Evolutionary conservation across 306 rosid genomes (phyloP), one percentile per base, ranked within the genome.

Genomic region (Hylodesmum podocarpum): DNA sequence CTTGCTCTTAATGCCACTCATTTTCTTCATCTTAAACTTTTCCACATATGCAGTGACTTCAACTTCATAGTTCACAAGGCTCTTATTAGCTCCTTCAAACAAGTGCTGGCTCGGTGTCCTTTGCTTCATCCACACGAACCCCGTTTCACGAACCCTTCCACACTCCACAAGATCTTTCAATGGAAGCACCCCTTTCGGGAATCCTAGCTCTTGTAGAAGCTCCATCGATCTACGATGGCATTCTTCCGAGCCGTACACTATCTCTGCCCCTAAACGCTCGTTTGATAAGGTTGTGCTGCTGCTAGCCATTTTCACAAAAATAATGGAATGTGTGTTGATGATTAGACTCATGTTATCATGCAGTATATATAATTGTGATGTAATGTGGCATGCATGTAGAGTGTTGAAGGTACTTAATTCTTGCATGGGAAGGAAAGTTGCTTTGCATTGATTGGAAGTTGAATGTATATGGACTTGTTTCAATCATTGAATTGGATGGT

Each of bases 91-190:
- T 3, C 73, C 80, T 31, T 27, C 84, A 15, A 93, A 93, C 76
- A 70, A 83, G 63, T 93, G 98, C 54, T 89, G 93, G 53, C 75
- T 86, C 0, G 97, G 91, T 0, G 54, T 80, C 78, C 81, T 90
- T 12, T 84, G 93, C 66, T 80, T 90, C 96, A 90, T 93, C 98
- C 98, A 93, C 53, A 93, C 92, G 53, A 89, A 93, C 43, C 98
- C 98, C 0, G 94, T 93, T 70, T 90, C 96, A 39, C 71, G 53
- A 19, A 87, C 91, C 15, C 93, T 79, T 1, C 97, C 97, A 47
- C 94, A 90, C 81, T 90, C 96, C 53, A 66, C 89, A 6, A 93
- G 80, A 19, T 90, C 91, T 5, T 86, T 59, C 66, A 93, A 25
- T 0, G 96, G 93, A 49, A 93, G 87, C 4, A 93, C 98, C 1